Evolutionary conservation across 1,284 basidiomycete species (phyloP), one percentile per base, ranked within the genome.

Genomic region (Tilletia setariae): DNA sequence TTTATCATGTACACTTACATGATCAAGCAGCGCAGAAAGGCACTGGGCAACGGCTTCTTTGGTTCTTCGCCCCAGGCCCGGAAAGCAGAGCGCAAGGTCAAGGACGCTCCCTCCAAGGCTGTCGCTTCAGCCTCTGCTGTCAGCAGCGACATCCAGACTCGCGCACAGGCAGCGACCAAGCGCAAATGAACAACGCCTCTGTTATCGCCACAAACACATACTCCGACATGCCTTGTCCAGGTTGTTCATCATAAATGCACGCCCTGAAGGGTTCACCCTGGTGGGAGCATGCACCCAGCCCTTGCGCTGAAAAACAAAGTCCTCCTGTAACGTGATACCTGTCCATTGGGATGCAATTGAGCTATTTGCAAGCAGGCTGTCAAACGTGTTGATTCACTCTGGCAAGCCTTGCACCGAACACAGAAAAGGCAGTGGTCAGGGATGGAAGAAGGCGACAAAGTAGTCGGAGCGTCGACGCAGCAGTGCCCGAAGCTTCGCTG

Each of bases 1-100:
- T 95, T 93, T 82, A 85, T 91, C 70, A 87, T 96, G 86, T 94
- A 92, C 84, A 90, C 89, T 13, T 88, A 96, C 84, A 96, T 96
- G 93, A 89, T 93, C 65, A 86, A 85, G 70, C 92, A 93, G 83
- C 86, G 93, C 67, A 86, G 88, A 72, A 93, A 90, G 84, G 88
- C 92, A 2, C 85, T 93, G 66, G 88, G 89, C 35, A 83, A 78
- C 64, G 80, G 81, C 23, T 76, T 79, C 68, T 79, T 56, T 16
- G 51, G 51, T 23, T 56, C 51, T 16, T 30, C 23, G 28, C 28
- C 56, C 19, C 16, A 25, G 13, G 53, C 53, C 56, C 56, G 28
- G 8, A 25, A 61, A 30, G 32, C 56, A 13, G 28, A 35, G 32
- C 56, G 16, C 23, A 61, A 61, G 28, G 28, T 61, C 56, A 19